These are phyloP conservation scores for Penicillium thymicola DNA, from an alignment of 2,329 filamentous ascomycete genomes.

Conservation along the genomic window DNA sequence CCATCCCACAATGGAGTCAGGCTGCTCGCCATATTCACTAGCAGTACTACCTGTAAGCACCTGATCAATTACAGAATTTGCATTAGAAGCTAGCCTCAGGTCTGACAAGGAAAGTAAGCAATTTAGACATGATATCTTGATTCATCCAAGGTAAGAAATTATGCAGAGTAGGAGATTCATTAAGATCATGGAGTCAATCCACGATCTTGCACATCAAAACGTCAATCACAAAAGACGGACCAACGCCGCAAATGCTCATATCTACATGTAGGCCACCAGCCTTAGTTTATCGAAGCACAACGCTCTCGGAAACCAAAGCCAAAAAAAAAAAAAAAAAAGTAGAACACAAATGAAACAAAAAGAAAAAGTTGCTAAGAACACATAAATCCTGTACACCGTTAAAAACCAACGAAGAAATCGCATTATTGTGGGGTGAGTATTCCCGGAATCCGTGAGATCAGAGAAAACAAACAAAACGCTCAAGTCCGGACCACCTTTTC, in stretches of 20 bases:
- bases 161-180: conserved; percentile 21
- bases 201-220: conserved; percentile 17
- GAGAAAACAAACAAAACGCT: conserved; percentile 18
- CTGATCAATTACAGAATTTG: not conserved
- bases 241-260: conserved; percentile 42
- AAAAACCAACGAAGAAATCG: conserved; percentile 12
- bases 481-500: conserved; percentile 30
- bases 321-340: conserved; percentile 26
- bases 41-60: not conserved
- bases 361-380: conserved; percentile 16
- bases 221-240: conserved; percentile 23
- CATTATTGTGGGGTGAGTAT: conserved; percentile 17
- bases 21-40: not conserved
- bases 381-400: conserved; percentile 17
- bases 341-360: conserved; percentile 19
- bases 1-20: not conserved
- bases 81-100: not conserved
- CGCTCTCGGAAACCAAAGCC: conserved; percentile 25
- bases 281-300: conserved; percentile 35
- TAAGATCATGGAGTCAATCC: conserved; percentile 24
- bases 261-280: conserved; percentile 39
- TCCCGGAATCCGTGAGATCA: conserved; percentile 19
- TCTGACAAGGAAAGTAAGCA: not conserved
- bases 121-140: conserved; percentile 2
- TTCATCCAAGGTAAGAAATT: not conserved